Evolutionary conservation across 805 yeast genomes (phyloP).

Genomic region (Metschnikowia borealis): DNA sequence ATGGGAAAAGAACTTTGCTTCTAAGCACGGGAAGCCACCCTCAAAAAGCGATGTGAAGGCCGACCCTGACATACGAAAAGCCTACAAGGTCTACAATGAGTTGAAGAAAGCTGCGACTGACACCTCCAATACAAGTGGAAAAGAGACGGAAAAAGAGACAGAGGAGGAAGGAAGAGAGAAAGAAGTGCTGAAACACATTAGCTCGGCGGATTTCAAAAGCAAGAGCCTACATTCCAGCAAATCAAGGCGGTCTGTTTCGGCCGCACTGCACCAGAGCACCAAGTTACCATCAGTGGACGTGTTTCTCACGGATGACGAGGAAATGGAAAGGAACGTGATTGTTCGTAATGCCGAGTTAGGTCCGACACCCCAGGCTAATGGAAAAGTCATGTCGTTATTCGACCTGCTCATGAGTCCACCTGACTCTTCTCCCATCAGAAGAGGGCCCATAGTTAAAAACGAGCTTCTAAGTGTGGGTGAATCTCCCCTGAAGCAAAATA

Average conservation of each 20-base stretch:
- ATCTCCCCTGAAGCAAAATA: slow-evolving; percentile 4
- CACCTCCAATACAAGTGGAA: not conserved
- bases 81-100: slow-evolving; percentile 31
- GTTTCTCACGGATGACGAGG: slow-evolving; percentile 15
- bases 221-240: not conserved
- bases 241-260: not conserved
- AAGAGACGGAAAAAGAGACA: not conserved
- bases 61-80: slow-evolving; percentile 24
- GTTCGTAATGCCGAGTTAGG: slow-evolving; percentile 49
- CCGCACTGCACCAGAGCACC: not conserved
- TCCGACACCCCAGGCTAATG: slow-evolving; percentile 84
- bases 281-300: slow-evolving; percentile 3
- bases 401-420: slow-evolving; percentile 50
- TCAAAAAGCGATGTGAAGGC: slow-evolving; percentile 32
- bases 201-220: not conserved
- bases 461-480: slow-evolving; percentile 1
- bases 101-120: slow-evolving; percentile 8
- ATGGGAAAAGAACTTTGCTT: slow-evolving; percentile 37
- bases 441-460: not conserved
- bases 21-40: slow-evolving; percentile 28
- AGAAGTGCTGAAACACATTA: not conserved
- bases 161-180: not conserved
- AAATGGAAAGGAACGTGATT: slow-evolving; percentile 7
- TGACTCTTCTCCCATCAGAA: slow-evolving; percentile 38
- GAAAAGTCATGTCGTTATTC: slow-evolving; percentile 69